phyloP scores from a whole-genome alignment of 495 filamentous ascomycete genomes.

The Penicillium cataractarum region DNA sequence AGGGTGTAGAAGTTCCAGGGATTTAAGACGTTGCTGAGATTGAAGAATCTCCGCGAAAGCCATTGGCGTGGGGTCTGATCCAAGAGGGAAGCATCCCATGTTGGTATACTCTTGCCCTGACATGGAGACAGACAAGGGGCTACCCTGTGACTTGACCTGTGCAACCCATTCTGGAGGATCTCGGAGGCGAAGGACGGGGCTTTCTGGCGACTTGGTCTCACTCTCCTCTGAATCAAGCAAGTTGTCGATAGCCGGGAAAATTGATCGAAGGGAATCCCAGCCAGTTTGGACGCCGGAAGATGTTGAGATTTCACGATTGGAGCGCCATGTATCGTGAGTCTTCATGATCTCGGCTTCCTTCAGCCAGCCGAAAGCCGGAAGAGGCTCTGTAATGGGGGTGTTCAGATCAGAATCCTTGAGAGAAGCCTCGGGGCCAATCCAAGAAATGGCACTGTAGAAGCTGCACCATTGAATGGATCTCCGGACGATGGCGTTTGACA shows the following conservation, averaged over 20 bases:
- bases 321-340: constrained; percentile 54
- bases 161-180: constrained; percentile 48
- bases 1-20: constrained; percentile 50
- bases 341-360: constrained; percentile 56
- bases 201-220: constrained; percentile 11
- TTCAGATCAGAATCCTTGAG: constrained; percentile 44
- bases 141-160: constrained; percentile 40
- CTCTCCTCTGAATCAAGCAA: constrained; percentile 34
- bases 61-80: constrained; percentile 44
- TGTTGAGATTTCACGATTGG: constrained; percentile 40
- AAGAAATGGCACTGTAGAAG: constrained; percentile 58
- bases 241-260: constrained; percentile 34
- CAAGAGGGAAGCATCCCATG: constrained; percentile 62
- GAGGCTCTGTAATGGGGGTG: constrained; percentile 43
- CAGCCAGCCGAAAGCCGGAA: constrained; percentile 60
- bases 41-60: constrained; percentile 55
- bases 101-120: constrained; percentile 46
- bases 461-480: constrained; percentile 58
- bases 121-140: constrained; percentile 55
- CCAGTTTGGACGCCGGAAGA: constrained; percentile 19
- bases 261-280: constrained; percentile 32
- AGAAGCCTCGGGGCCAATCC: constrained; percentile 51
- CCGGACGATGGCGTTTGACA: constrained; percentile 56
- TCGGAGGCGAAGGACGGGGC: constrained; percentile 23
- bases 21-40: constrained; percentile 52